These are phyloP conservation scores for Suhomyces pyralidae DNA, from an alignment of 805 yeast genomes.

Conservation along the genomic window DNA sequence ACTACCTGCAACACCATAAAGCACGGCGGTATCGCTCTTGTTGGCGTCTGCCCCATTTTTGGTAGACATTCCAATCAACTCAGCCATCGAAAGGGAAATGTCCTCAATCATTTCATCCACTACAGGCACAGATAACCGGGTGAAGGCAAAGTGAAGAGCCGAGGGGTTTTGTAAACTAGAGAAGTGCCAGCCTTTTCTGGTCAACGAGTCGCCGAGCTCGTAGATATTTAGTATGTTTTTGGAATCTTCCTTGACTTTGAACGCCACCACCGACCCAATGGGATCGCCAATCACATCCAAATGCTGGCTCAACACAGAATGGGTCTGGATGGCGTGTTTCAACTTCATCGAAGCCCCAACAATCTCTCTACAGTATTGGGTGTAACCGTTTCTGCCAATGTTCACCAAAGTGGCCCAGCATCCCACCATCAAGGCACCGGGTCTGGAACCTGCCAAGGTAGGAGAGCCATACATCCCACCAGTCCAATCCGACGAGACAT, in stretches of 20 bases:
- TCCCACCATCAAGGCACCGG: constrained; percentile 96
- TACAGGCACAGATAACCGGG: constrained; percentile 61
- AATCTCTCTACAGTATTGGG: constrained; percentile 61
- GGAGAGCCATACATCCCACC: constrained; percentile 98
- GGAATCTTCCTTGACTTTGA: constrained; percentile 44
- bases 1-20: constrained; percentile 95
- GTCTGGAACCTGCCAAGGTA: constrained; percentile 93
- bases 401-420: constrained; percentile 93
- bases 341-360: constrained; percentile 61
- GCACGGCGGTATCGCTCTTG: constrained; percentile 70
- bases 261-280: constrained; percentile 73
- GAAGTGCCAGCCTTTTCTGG: constrained; percentile 82
- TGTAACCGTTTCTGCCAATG: constrained; percentile 84
- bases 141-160: constrained; percentile 87
- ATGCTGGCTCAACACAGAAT: constrained; percentile 47
- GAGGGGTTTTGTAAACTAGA: constrained; percentile 85
- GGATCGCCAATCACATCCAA: constrained; percentile 84
- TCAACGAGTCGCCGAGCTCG: constrained; percentile 68
- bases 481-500: constrained; percentile 77
- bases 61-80: constrained; percentile 22
- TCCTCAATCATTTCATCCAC: constrained; percentile 58
- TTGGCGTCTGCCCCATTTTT: constrained; percentile 11
- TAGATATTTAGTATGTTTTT: constrained; percentile 57
- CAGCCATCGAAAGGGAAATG: constrained; percentile 44
- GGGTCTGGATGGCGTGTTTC: constrained; percentile 43